These are phyloP conservation scores for Apiotrichum sp. DNA, from an alignment of 1,284 basidiomycete species.

Conservation along the genomic window DNA sequence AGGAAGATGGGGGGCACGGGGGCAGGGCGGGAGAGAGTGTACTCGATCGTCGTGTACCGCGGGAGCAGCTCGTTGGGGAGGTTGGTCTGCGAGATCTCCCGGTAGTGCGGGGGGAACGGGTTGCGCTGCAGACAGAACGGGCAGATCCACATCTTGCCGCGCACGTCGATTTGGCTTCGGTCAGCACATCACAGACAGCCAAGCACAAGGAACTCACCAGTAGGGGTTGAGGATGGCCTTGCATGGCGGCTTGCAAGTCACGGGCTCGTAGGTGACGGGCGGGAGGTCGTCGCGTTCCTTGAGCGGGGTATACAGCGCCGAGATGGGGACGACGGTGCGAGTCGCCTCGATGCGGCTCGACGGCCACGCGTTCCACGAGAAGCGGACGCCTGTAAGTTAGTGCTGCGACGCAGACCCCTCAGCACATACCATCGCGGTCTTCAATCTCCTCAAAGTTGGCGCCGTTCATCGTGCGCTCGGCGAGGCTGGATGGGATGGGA, in stretches of 20 bases:
- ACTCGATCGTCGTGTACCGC: slow-evolving; percentile 99
- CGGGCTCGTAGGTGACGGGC: slow-evolving; percentile 94
- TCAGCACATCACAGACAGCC: neutral
- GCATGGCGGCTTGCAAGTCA: slow-evolving; percentile 96
- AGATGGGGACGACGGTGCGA: slow-evolving; percentile 94
- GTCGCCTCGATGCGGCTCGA: slow-evolving; percentile 96
- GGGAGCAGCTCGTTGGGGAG: slow-evolving; percentile 91
- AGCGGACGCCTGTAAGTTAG: slow-evolving; percentile 61
- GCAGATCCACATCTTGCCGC: slow-evolving; percentile 98
- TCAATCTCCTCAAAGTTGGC: slow-evolving; percentile 53
- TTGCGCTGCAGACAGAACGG: slow-evolving; percentile 96
- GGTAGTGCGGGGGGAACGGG: slow-evolving; percentile 97
- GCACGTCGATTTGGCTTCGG: slow-evolving; percentile 89
- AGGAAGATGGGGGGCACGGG: slow-evolving; percentile 94
- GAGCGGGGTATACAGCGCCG: slow-evolving; percentile 94
- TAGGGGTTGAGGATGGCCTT: slow-evolving; percentile 96
- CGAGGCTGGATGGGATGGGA: neutral
- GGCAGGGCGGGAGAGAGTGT: slow-evolving; percentile 85
- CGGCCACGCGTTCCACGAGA: slow-evolving; percentile 99
- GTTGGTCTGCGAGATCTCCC: slow-evolving; percentile 96
- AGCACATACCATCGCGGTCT: slow-evolving; percentile 57
- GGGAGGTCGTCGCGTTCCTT: slow-evolving; percentile 93
- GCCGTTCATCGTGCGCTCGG: slow-evolving; percentile 35
- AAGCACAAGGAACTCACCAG: slow-evolving; percentile 57
- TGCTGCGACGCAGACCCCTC: too few species aligned